Evolutionary conservation across 306 rosid species (phyloP), one percentile per base, ranked within the genome.

Genomic region (Malus fusca): DNA sequence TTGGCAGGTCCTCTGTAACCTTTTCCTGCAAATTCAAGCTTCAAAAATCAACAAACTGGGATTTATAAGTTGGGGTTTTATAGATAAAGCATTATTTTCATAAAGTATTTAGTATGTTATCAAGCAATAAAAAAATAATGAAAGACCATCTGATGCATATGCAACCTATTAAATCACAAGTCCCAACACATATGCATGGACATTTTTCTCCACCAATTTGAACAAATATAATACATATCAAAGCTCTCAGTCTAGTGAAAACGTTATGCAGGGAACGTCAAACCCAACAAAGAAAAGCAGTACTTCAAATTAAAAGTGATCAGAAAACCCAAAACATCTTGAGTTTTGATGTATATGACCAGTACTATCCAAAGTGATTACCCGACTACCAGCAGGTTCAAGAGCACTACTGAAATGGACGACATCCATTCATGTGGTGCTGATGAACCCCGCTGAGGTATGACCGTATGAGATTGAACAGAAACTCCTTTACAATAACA

Each of bases 1-100:
- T 91, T 75, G 90, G 87, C 78, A 91, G 87, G 72, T 83, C 69
- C 82, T 89, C 92, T 0, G 88, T 82, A 75, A 73, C 78, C 14
- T 82, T 88, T 82, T 86, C 92, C 94, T 89, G 87, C 83, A 79
- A 70, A 75, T 83, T 73, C 25, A 84, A 68, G 82, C 70, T 68
- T 85, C 61, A 23, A 75, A 61, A 78, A 75, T 66, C 52, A 72
- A 84, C 75, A 82, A 71, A 76, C 43, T 56, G 28, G 53, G 62
- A 52, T 28, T 77, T 76, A 56, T 19, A 75, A 55, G 35, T 78
- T 64, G 42, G 66, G 66, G 44, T 14, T 75, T 74, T 48, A n/a
- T 23, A 3, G 23, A 23, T 13, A 43, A 56, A 72, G 31, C 22
- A 62, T 48, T 43, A 63, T 26, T 52, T n/a, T 8, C 3, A 61